A percentile compares a stretch with the other conserved stretches of the same genome.
These are phyloP conservation scores for Kluyveromyces lactis DNA, from an alignment of 805 yeast species.

Conservation along the genomic window DNA sequence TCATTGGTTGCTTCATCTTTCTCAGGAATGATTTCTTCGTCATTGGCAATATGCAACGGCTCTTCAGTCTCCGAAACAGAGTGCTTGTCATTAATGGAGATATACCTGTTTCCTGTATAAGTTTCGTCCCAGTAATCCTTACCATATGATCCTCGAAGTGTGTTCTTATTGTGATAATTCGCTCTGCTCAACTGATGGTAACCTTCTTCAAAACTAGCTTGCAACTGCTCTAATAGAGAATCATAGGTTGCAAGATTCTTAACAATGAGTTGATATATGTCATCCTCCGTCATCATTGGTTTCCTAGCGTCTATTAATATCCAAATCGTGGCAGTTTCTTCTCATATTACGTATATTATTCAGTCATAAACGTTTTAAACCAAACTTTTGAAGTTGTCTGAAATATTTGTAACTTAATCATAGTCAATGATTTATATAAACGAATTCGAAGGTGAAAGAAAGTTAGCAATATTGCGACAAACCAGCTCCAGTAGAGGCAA, in stretches of 20 bases:
- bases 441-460: too few relatives aligned
- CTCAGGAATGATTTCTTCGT: background rate
- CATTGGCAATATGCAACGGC: background rate
- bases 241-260: conserved; percentile 19
- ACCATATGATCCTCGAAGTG: conserved; percentile 27
- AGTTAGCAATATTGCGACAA: too few relatives aligned
- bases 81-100: conserved; percentile 5
- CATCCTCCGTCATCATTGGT: conserved; percentile 1
- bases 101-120: conserved; percentile 17
- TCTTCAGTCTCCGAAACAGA: background rate
- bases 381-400: too few relatives aligned
- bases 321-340: too few relatives aligned
- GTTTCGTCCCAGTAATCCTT: conserved; percentile 26
- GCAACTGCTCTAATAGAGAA: conserved; percentile 21
- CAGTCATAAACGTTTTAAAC: too few relatives aligned
- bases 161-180: conserved; percentile 25
- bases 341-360: too few relatives aligned
- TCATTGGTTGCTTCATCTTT: background rate
- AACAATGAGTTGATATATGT: conserved; percentile 10
- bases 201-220: conserved; percentile 18
- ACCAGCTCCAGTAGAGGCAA: too few relatives aligned
- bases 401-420: too few relatives aligned
- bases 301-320: background rate
- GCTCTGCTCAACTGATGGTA: conserved; percentile 23
- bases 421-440: too few relatives aligned